Evolutionary conservation across 371 early-diverging fungal species (phyloP).

Genomic region (Batkoa obscura): DNA sequence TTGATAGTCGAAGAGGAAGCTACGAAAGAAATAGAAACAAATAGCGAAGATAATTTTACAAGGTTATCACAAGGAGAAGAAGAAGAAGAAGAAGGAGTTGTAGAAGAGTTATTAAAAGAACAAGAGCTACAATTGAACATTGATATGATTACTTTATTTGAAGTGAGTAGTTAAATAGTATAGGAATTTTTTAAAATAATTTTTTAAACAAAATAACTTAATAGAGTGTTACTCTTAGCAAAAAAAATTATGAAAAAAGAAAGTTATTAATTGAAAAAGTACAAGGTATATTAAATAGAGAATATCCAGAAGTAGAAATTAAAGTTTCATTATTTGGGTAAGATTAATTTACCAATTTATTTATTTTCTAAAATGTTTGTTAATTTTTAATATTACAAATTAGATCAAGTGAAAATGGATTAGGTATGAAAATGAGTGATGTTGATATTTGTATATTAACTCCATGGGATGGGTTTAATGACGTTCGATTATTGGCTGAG

Average conservation of each 20-base stretch:
- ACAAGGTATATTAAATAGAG: conserved; percentile 4
- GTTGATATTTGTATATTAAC: conserved; percentile 39
- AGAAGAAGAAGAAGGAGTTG: too few species aligned
- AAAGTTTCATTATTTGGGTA: conserved; percentile 18
- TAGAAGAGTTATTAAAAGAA: too few species aligned
- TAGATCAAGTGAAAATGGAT: conserved; percentile 34
- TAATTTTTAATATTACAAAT: neutral
- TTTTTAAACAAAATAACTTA: neutral
- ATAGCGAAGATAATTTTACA: too few species aligned
- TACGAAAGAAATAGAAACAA: too few species aligned
- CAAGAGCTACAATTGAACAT: too few species aligned
- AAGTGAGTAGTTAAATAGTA: too few species aligned
- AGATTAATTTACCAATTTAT: neutral
- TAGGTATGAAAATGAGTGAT: conserved; percentile 30
- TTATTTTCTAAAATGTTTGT: too few species aligned
- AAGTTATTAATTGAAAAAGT: neutral
- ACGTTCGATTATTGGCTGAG: conserved; percentile 16
- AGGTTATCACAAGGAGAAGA: too few species aligned
- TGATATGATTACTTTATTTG: too few species aligned
- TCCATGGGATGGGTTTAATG: conserved; percentile 21
- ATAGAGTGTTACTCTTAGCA: conserved; percentile 3
- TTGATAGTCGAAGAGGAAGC: too few species aligned
- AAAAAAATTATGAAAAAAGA: conserved; percentile 1
- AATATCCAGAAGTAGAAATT: conserved; percentile 10
- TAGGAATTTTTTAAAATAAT: too few species aligned